phyloP scores from a whole-genome alignment of 2,329 filamentous ascomycete species.

The Xylariales sp. region DNA sequence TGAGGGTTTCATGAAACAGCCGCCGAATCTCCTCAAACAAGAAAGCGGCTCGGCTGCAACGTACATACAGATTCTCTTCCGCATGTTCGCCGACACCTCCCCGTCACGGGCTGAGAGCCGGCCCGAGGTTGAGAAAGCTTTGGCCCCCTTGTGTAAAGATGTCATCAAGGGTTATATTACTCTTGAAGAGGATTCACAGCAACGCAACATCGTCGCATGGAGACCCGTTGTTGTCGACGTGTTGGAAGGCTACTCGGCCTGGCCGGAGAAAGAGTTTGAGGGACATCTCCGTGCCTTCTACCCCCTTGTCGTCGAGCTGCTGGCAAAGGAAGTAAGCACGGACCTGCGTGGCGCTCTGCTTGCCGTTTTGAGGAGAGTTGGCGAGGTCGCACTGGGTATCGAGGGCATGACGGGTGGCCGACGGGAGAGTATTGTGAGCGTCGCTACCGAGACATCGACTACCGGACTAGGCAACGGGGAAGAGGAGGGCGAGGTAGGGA shows the following conservation, averaged over 20 bases:
- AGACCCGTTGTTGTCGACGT: constrained; percentile 95
- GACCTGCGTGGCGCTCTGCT: constrained; percentile 79
- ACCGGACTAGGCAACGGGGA: constrained; percentile 1
- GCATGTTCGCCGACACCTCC: constrained; percentile 92
- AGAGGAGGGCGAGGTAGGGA: constrained; percentile 13
- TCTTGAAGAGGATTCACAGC: constrained; percentile 93
- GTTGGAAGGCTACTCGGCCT: constrained; percentile 83
- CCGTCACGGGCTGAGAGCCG: constrained; percentile 77
- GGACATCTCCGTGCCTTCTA: constrained; percentile 81
- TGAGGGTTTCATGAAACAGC: constrained; percentile 99
- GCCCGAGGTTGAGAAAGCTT: constrained; percentile 79
- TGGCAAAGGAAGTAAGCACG: constrained; percentile 73
- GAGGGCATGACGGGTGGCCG: constrained; percentile 40
- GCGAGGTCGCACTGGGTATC: constrained; percentile 66
- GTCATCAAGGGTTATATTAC: constrained; percentile 81
- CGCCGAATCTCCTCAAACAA: constrained; percentile 95
- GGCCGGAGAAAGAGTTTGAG: constrained; percentile 74
- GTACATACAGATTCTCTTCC: constrained; percentile 91
- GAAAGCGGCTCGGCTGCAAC: constrained; percentile 89
- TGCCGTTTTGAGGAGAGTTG: constrained; percentile 72
- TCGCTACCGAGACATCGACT: constrained; percentile 12
- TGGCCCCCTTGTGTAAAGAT: constrained; percentile 92
- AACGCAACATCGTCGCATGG: constrained; percentile 96
- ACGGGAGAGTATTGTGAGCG: constrained; percentile 37
- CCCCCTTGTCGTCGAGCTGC: constrained; percentile 74